phyloP scores from a whole-genome alignment of 1,139 yeast genomes.

The Nakaseomyces bracarensis region DNA sequence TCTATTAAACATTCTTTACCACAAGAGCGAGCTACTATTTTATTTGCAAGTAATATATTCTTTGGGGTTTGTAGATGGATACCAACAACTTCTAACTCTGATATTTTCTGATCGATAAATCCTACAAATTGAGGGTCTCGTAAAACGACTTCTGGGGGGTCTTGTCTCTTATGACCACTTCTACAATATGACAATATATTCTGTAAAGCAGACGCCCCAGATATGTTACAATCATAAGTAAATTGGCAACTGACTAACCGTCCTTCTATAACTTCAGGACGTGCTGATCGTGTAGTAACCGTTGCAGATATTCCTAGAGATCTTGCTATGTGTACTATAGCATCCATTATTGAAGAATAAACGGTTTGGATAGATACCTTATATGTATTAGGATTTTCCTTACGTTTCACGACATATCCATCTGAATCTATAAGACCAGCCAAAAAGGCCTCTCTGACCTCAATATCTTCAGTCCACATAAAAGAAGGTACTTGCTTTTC shows the following conservation, averaged over 20 bases:
- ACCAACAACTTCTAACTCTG: conserved; percentile 17
- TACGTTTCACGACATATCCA: conserved; percentile 29
- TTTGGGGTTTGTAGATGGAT: conserved; percentile 14
- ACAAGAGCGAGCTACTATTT: conserved; percentile 17
- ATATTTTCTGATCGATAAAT: conserved; percentile 17
- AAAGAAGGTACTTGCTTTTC: conserved; percentile 26
- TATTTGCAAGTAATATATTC: conserved; percentile 18
- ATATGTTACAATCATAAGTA: conserved; percentile 22
- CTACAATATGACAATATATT: conserved; percentile 22
- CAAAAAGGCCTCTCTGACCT: conserved; percentile 36
- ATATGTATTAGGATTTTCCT: conserved; percentile 15
- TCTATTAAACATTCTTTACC: conserved; percentile 17
- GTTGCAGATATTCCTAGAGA: conserved; percentile 33
- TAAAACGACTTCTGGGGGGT: conserved; percentile 11
- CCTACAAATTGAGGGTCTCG: conserved; percentile 22
- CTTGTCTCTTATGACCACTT: conserved; percentile 20
- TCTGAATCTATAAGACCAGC: conserved; percentile 40
- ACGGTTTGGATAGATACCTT: conserved; percentile 32
- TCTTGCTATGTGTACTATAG: conserved; percentile 34
- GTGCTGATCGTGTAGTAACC: conserved; percentile 22
- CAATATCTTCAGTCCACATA: conserved; percentile 28
- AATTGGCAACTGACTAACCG: conserved; percentile 22
- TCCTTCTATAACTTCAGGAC: conserved; percentile 17
- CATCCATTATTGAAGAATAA: conserved; percentile 31
- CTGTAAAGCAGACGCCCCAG: conserved; percentile 20